These are phyloP conservation scores for Candida tallmaniae DNA, from an alignment of 805 yeast species.

Conservation along the genomic window DNA sequence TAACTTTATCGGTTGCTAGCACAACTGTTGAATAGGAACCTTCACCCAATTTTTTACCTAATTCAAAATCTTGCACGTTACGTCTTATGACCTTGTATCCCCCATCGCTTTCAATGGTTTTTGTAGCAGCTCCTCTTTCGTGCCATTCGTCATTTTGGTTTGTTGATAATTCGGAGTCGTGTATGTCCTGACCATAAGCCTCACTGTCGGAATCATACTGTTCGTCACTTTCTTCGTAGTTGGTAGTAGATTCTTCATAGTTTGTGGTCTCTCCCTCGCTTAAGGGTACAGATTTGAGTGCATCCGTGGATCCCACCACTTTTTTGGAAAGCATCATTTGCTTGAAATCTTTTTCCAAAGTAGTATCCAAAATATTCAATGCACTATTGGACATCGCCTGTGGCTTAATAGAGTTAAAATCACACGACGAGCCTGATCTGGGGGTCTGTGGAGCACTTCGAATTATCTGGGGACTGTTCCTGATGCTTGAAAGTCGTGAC, in stretches of 20 bases:
- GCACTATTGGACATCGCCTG: slow-evolving; percentile 31
- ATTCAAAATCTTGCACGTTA: slow-evolving; percentile 37
- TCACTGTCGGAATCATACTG: slow-evolving; percentile 8
- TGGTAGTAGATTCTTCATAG: background rate
- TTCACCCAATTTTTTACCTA: slow-evolving; percentile 40
- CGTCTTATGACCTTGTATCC: slow-evolving; percentile 26
- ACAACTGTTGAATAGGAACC: slow-evolving; percentile 45
- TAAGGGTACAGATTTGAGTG: slow-evolving; percentile 8
- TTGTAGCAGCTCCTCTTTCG: slow-evolving; percentile 33
- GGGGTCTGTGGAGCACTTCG: slow-evolving; percentile 31
- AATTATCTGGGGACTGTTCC: slow-evolving; percentile 10
- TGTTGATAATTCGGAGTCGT: background rate
- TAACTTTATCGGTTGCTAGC: slow-evolving; percentile 45
- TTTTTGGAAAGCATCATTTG: slow-evolving; percentile 13
- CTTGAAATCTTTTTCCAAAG: slow-evolving; percentile 18
- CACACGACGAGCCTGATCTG: slow-evolving; percentile 25
- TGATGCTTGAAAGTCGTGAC: slow-evolving; percentile 20
- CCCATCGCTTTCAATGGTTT: slow-evolving; percentile 14
- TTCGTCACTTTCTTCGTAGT: background rate
- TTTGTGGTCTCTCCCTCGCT: slow-evolving; percentile 2
- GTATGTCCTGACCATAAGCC: slow-evolving; percentile 1
- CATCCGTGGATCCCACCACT: slow-evolving; percentile 9
- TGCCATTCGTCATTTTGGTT: slow-evolving; percentile 21
- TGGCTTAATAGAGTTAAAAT: slow-evolving; percentile 21
- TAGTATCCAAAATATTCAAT: slow-evolving; percentile 31